phyloP scores from a whole-genome alignment of 257 asterid genomes.

The Lycium barbarum region DNA sequence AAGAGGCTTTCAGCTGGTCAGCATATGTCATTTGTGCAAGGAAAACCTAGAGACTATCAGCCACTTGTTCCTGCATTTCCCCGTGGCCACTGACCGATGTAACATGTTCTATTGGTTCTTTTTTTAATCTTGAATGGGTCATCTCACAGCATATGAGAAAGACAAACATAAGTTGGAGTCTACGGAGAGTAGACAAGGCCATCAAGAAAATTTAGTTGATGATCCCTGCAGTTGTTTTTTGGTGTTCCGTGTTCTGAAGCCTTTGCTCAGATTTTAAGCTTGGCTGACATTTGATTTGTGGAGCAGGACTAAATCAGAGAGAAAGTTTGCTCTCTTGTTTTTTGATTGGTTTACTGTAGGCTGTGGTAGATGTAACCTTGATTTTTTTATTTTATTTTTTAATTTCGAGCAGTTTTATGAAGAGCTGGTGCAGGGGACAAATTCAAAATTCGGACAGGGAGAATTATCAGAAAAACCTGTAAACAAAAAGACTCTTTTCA shows the following conservation, averaged over 20 bases:
- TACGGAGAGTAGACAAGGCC: not conserved
- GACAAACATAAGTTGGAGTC: not conserved
- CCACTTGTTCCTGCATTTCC: not conserved
- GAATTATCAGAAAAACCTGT: slow-evolving; percentile 53
- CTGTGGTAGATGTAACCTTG: slow-evolving; percentile 14
- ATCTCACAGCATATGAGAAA: not conserved
- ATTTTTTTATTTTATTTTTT: slow-evolving; percentile 5
- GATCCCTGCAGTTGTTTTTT: not conserved
- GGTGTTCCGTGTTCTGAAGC: not conserved
- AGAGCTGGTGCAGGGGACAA: slow-evolving; percentile 73
- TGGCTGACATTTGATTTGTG: not conserved
- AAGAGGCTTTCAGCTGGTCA: not conserved
- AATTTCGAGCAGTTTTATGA: slow-evolving; percentile 67
- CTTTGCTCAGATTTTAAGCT: slow-evolving; percentile 11
- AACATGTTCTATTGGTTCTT: not conserved
- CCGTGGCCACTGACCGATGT: not conserved
- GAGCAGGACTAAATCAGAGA: not conserved
- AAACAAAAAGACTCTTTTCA: slow-evolving; percentile 78
- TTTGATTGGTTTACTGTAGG: slow-evolving; percentile 23
- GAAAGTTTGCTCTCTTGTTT: slow-evolving; percentile 20
- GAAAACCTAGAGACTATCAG: not conserved
- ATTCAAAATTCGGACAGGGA: slow-evolving; percentile 41
- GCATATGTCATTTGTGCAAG: not conserved
- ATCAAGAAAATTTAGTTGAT: not conserved
- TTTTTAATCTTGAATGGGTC: not conserved